Evolutionary conservation across 2,329 filamentous ascomycete genomes (phyloP).

Genomic region (Zasmidium cellare): DNA sequence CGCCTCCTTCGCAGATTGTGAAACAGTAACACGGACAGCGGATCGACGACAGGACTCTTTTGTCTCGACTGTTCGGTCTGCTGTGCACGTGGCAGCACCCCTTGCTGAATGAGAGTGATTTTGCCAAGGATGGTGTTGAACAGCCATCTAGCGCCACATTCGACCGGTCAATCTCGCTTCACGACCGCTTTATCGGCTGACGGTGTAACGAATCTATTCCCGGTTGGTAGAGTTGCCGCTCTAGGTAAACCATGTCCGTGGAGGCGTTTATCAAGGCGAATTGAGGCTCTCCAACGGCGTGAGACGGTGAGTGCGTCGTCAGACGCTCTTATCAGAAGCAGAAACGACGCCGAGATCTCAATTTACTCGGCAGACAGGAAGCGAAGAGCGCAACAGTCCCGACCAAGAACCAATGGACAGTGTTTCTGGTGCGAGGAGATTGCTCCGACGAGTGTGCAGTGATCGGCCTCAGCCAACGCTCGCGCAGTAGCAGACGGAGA

Average conservation of each 20-base stretch:
- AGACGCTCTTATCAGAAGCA: background rate
- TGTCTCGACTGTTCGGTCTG: background rate
- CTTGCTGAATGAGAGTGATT: background rate
- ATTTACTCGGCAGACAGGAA: background rate
- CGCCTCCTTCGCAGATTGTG: background rate
- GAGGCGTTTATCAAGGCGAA: background rate
- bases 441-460: background rate
- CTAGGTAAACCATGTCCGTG: background rate
- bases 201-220: background rate
- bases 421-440: background rate
- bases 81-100: constrained; percentile 1
- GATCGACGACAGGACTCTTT: background rate
- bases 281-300: background rate
- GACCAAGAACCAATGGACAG: background rate
- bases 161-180: background rate
- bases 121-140: background rate
- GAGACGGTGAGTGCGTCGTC: background rate
- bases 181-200: constrained; percentile 1
- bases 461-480: background rate
- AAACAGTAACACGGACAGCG: background rate
- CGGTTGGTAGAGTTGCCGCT: background rate
- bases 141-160: background rate
- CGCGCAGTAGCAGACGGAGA: background rate
- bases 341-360: background rate
- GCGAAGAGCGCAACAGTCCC: background rate